Conservation (phyloP, 106 monocot genomes). For the Triglochin maritima region DNA sequence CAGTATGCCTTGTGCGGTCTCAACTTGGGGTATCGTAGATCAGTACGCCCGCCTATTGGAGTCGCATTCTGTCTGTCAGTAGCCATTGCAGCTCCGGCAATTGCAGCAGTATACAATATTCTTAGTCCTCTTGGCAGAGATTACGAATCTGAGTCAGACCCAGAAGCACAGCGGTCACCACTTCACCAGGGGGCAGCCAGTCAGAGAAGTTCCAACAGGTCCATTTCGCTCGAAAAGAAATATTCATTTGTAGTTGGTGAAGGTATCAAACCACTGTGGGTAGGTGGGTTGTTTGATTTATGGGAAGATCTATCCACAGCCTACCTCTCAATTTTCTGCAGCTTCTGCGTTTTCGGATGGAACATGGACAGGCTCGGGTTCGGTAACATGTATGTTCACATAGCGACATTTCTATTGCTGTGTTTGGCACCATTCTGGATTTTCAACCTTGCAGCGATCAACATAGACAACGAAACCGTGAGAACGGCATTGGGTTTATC, state of each 20-base stretch:
- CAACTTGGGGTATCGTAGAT: constrained; percentile 53
- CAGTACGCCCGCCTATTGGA: constrained; percentile 47
- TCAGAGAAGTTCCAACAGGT: not conserved
- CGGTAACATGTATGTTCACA: constrained; percentile 65
- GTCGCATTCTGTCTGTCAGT: constrained; percentile 52
- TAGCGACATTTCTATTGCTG: constrained; percentile 44
- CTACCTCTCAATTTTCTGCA: constrained; percentile 52
- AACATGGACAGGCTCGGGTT: constrained; percentile 71
- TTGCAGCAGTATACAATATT: constrained; percentile 50
- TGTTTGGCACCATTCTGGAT: constrained; percentile 52
- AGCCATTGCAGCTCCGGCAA: constrained; percentile 42
- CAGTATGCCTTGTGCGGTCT: constrained; percentile 69
- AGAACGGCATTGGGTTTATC: constrained; percentile 34
- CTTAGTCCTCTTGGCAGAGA: constrained; percentile 64
- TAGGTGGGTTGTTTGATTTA: constrained; percentile 41
- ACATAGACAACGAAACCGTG: constrained; percentile 35
- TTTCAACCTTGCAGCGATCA: constrained; percentile 49
- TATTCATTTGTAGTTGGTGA: constrained; percentile 33
- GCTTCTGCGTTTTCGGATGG: constrained; percentile 64
- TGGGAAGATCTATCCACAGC: constrained; percentile 38
- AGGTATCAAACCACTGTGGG: constrained; percentile 37
- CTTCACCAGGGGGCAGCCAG: constrained; percentile 3
- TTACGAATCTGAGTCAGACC: constrained; percentile 32
- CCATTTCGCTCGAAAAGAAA: constrained; percentile 33
- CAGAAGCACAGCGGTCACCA: constrained; percentile 15